These are phyloP conservation scores for Colletotrichum somersetense DNA, from an alignment of 2,329 filamentous ascomycete genomes.

Conservation along the genomic window DNA sequence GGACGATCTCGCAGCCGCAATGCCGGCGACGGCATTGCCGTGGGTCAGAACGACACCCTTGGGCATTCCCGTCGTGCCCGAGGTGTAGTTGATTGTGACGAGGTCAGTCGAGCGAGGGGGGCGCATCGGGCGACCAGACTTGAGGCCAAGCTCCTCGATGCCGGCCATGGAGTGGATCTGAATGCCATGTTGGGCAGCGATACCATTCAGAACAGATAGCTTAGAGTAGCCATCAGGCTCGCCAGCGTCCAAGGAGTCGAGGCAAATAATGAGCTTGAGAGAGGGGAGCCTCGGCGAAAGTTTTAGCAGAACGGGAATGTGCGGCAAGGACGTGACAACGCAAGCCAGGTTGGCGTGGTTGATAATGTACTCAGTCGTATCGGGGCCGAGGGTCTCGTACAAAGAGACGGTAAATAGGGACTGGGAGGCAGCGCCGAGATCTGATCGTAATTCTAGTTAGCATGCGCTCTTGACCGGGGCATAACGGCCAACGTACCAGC, in stretches of 20 bases:
- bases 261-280: constrained; percentile 87
- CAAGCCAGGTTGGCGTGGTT: constrained; percentile 85
- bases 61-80: constrained; percentile 84
- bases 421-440: constrained; percentile 89
- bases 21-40: constrained; percentile 80
- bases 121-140: constrained; percentile 76
- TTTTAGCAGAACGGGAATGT: constrained; percentile 85
- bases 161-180: constrained; percentile 82
- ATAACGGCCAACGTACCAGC: constrained; percentile 63
- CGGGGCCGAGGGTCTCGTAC: constrained; percentile 94
- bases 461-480: not conserved
- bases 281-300: constrained; percentile 80
- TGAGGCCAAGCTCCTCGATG: constrained; percentile 84
- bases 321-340: constrained; percentile 82
- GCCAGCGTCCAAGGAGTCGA: constrained; percentile 85
- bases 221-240: constrained; percentile 85
- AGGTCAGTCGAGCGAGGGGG: constrained; percentile 81
- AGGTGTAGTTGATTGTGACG: constrained; percentile 92
- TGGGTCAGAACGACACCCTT: constrained; percentile 91
- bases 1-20: constrained; percentile 70
- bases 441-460: constrained; percentile 57
- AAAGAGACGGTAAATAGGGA: constrained; percentile 91
- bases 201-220: constrained; percentile 77
- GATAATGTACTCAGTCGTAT: constrained; percentile 94
- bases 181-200: constrained; percentile 81